Base-by-base conservation (phyloP, 106 monocot species). In the Alisma plantagoaquatica region DNA sequence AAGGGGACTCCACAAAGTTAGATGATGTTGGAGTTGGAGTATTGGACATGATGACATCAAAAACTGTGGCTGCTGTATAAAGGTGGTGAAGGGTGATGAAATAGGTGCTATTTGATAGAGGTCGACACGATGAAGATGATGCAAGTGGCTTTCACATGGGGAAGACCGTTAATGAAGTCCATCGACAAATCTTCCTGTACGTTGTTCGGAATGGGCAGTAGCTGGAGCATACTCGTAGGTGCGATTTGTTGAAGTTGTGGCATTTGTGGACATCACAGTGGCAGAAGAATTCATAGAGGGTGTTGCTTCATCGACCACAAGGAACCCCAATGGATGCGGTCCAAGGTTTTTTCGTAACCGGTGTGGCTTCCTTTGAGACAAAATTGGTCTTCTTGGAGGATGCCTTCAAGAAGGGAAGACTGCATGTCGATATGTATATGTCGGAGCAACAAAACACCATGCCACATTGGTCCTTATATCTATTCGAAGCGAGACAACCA, bases 121-220 rank as follows among this genome's bases (percentile, higher is more conserved):
- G 30, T 53, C 52, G 1, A 53, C 52, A 53, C 52, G 0, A 53
- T 29, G 1, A 53, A 18, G 24, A 53, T 53, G 11, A 29, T 53
- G 2, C 10, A 14, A 3, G 11, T n/a, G 6, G 29, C 52, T 16
- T 26, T 3, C 27, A n/a, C 27, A 53, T 2, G 31, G 2, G 55
- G 55, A 8, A 55, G 21, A 33, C 17, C 7, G 1, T 8, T 20
- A 33, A 55, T 33, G 33, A 55, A 55, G 33, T 55, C 55, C 8
- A 33, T 55, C 9, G 55, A 20, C 6, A 55, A 7, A 55, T 33
- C 30, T 23, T 55, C 32, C 55, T 33, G 35, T 0, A 31, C 18
- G 16, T 35, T 31, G 15, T 33, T 11, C 0, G 32, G 55, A 3
- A 33, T 55, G 9, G 0, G 35, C 0, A 55, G 30, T 2, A 33